Base-by-base conservation (phyloP, 2,329 filamentous ascomycete species). In the Ceratocystis diversiconidia region DNA sequence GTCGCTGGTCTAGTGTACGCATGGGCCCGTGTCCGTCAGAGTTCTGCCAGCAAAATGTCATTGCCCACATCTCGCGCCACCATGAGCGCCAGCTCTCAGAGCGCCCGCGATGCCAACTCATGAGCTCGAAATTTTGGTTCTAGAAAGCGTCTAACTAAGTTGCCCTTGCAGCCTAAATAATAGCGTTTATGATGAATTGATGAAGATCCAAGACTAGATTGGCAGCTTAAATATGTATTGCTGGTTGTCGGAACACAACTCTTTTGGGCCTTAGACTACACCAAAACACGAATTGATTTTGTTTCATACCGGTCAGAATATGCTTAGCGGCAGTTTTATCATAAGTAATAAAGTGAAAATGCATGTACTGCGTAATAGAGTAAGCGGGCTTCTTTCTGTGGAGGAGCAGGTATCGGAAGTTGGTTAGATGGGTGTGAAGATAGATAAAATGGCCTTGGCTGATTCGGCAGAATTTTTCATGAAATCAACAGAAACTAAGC, bases 1-100 rank as follows among this genome's bases (percentile, higher is more conserved):
- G 77, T 97, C 71, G 94, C 89, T 71, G 94, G 94, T 70, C 83
- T 97, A 65, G 89, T 99, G 25, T 99, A 96, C 71, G 82, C 94
- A 3, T 82, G 91, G 72, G 87, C 90, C 70, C 95, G 95, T 80
- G 81, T 96, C 69, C 86, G 88, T 76, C 89, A 95, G 76, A 85
- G 84, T 66, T 82, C 81, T 70, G 79, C 83, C 72, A 80, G 80
- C 52, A 86, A 86, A 76, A 85, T 82, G 72, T 79, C 83, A 22
- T 77, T 88, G 63, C 84, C 92, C 48, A 90, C 87, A 1, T 80
- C 87, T 71, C 69, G 72, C 43, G 78, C 84, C 57, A 84, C 84
- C 1, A 88, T 95, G 78, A 96, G 92, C 75, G 90, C 92, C 28
- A 96, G 92, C 79, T 87, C 89, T 69, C 87, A 92, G 77, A 96